These are phyloP conservation scores for Chamaenerion angustifolium DNA, from an alignment of 345 rosid species.

Conservation along the genomic window DNA sequence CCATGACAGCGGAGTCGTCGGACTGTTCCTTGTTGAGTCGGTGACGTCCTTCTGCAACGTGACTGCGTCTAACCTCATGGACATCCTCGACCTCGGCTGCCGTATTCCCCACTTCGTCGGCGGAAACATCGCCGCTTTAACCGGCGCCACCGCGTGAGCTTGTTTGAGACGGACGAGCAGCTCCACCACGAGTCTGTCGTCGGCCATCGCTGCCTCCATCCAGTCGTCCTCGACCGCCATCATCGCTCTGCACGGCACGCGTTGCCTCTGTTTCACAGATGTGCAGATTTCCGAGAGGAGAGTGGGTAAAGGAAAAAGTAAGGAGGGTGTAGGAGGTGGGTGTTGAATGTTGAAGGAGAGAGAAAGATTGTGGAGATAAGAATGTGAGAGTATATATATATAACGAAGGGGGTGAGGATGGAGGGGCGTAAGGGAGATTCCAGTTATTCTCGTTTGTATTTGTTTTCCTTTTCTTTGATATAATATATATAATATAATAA, in stretches of 20 bases:
- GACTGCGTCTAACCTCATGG: conserved; percentile 20
- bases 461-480: no score
- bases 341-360: no score
- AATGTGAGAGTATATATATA: no score
- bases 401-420: no score
- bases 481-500: no score
- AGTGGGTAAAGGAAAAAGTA: background rate
- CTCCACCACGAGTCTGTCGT: conserved; percentile 25
- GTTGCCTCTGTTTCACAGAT: background rate
- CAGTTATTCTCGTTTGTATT: no score
- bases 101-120: conserved; percentile 40
- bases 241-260: conserved; percentile 9
- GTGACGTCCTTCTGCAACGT: conserved; percentile 18
- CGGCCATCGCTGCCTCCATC: conserved; percentile 26
- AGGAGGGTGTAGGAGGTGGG: background rate
- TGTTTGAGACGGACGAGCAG: conserved; percentile 21
- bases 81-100: conserved; percentile 33
- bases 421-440: no score
- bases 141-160: conserved; percentile 6
- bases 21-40: conserved; percentile 42
- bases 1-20: conserved; percentile 66
- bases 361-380: no score
- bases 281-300: background rate
- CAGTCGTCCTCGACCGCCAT: conserved; percentile 20
- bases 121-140: conserved; percentile 16